phyloP scores from a whole-genome alignment of 1,139 yeast species.

The Suhomyces coccinellae region DNA sequence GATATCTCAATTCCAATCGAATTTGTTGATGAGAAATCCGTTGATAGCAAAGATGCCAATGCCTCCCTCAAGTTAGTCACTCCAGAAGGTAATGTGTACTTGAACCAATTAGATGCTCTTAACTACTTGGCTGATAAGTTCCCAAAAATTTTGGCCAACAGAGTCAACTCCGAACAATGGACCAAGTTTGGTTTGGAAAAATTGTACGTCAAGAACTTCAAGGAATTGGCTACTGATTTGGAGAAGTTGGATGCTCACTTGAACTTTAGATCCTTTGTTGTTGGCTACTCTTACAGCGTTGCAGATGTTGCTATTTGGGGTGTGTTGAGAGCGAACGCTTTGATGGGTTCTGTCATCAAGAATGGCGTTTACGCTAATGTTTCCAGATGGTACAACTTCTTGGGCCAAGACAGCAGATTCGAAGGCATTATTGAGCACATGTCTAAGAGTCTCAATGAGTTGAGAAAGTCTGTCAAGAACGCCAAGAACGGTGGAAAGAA shows the following conservation, averaged over 20 bases:
- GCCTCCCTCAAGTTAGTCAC: constrained; percentile 47
- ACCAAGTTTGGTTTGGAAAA: constrained; percentile 65
- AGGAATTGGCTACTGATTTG: constrained; percentile 73
- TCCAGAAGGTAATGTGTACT: constrained; percentile 46
- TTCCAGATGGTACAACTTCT: constrained; percentile 88
- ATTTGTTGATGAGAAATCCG: constrained; percentile 62
- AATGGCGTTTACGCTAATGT: constrained; percentile 80
- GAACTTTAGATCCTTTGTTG: constrained; percentile 78
- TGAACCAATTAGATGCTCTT: constrained; percentile 47
- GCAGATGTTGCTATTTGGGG: constrained; percentile 96
- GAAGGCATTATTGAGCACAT: constrained; percentile 70
- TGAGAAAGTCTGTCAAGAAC: constrained; percentile 67
- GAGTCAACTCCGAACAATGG: constrained; percentile 56
- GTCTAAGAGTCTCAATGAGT: constrained; percentile 67
- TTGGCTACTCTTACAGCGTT: constrained; percentile 63
- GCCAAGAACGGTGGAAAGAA: constrained; percentile 63
- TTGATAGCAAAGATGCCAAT: constrained; percentile 39
- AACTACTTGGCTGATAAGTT: constrained; percentile 47
- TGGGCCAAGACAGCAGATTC: constrained; percentile 66
- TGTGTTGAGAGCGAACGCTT: constrained; percentile 85
- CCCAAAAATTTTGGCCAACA: constrained; percentile 38
- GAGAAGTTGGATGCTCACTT: constrained; percentile 81
- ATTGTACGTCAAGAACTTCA: constrained; percentile 82
- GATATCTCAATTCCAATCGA: constrained; percentile 58
- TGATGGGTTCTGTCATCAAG: constrained; percentile 88